A percentile compares a stretch with the other conserved stretches of the same genome.
These are phyloP conservation scores for Arachis monticola DNA, from an alignment of 331 rosid species.

Conservation along the genomic window DNA sequence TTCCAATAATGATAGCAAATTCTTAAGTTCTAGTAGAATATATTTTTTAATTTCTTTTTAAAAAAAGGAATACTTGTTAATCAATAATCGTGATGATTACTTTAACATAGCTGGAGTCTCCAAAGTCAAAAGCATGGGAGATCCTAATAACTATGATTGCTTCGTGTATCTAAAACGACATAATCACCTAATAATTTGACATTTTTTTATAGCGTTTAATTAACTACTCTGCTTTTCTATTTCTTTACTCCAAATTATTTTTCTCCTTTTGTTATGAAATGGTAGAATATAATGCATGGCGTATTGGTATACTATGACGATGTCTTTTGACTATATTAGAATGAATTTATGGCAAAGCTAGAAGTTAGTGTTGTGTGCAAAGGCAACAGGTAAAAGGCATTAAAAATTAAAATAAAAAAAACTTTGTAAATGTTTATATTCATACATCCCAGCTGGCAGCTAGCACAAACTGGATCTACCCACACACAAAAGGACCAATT, in stretches of 20 bases:
- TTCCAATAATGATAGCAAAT: too few species aligned
- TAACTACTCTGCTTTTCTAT: too few species aligned
- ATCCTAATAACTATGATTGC: conserved; percentile 26
- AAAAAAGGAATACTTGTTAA: too few species aligned
- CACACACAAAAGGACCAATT: conserved; percentile 36
- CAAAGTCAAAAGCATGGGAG: conserved; percentile 56
- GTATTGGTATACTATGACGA: not conserved
- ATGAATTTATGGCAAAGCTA: too few species aligned
- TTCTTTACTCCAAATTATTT: too few species aligned
- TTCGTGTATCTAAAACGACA: not conserved
- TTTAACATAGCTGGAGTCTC: conserved; percentile 44
- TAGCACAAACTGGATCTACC: conserved; percentile 45
- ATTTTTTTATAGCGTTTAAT: not conserved
- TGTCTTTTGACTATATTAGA: too few species aligned
- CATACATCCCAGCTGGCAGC: conserved; percentile 44
- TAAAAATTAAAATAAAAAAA: not conserved
- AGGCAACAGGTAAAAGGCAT: not conserved
- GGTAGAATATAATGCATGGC: not conserved
- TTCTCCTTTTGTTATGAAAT: not conserved
- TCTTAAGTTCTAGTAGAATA: too few species aligned
- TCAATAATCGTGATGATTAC: too few species aligned
- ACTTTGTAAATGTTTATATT: conserved; percentile 24
- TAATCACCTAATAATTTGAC: not conserved
- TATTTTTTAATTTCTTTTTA: too few species aligned
- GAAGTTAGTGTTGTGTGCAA: too few species aligned